phyloP scores from a whole-genome alignment of 139 green algal genomes.

The Picochlorum sp. region DNA sequence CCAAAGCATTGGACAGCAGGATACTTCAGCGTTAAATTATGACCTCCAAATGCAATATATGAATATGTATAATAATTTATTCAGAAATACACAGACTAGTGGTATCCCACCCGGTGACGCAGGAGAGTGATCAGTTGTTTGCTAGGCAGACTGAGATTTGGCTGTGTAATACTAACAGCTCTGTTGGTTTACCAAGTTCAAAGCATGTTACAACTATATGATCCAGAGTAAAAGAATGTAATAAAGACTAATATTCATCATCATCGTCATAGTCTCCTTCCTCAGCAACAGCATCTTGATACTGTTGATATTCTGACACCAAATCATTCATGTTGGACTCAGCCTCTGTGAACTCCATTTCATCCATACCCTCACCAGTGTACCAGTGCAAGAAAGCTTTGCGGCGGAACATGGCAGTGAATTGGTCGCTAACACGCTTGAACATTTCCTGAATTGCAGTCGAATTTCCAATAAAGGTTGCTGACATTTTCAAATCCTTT shows the following conservation, averaged over 20 bases:
- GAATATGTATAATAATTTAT: no score
- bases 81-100: no score
- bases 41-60: no score
- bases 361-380: slow-evolving; percentile 95
- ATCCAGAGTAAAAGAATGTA: background rate
- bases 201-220: background rate
- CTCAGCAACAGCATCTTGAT: slow-evolving; percentile 38
- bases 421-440: slow-evolving; percentile 85
- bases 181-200: no score
- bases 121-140: no score
- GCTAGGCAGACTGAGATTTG: no score
- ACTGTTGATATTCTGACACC: slow-evolving; percentile 82
- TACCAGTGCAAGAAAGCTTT: slow-evolving; percentile 98
- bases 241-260: background rate
- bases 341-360: slow-evolving; percentile 98
- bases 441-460: slow-evolving; percentile 89
- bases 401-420: slow-evolving; percentile 94
- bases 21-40: no score
- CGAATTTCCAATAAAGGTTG: slow-evolving; percentile 94
- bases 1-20: no score
- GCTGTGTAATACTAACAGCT: no score
- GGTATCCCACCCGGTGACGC: no score
- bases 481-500: slow-evolving; percentile 90
- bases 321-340: slow-evolving; percentile 88
- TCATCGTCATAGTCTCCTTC: slow-evolving; percentile 3